Percentiles rank a stretch among this genome's conserved stretches.
These are phyloP conservation scores for Hypoxylon intermedium DNA, from an alignment of 495 filamentous ascomycete genomes.

Conservation along the genomic window DNA sequence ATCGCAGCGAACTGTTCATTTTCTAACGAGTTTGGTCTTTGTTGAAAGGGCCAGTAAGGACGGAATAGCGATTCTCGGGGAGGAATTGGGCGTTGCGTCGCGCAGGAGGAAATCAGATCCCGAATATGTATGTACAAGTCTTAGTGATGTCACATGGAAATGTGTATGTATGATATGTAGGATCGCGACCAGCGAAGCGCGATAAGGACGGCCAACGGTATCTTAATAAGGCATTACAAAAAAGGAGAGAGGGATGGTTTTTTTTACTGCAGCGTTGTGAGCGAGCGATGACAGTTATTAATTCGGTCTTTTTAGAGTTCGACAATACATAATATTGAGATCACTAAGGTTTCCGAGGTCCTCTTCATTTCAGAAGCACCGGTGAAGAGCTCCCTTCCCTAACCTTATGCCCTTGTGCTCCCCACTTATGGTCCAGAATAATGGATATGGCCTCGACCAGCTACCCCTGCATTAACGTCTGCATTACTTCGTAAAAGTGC, in stretches of 20 bases:
- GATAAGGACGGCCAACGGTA: constrained; percentile 8
- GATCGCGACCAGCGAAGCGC: constrained; percentile 12
- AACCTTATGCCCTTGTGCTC: neutral
- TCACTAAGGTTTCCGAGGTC: constrained; percentile 21
- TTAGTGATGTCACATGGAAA: constrained; percentile 42
- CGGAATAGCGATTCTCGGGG: neutral
- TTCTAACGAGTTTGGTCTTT: constrained; percentile 17
- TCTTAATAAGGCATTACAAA: constrained; percentile 2
- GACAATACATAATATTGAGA: constrained; percentile 26
- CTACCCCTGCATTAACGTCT: constrained; percentile 19
- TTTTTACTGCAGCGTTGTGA: neutral
- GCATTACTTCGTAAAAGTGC: constrained; percentile 19
- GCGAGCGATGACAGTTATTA: constrained; percentile 1
- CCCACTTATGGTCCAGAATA: constrained; percentile 8
- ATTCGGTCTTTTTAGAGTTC: constrained; percentile 12
- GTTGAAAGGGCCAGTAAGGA: constrained; percentile 8
- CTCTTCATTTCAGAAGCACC: constrained; percentile 24
- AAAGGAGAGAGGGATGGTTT: constrained; percentile 1
- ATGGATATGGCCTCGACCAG: constrained; percentile 13
- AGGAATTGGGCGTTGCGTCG: neutral
- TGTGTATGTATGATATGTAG: constrained; percentile 10
- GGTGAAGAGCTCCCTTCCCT: constrained; percentile 13
- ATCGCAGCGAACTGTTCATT: constrained; percentile 33
- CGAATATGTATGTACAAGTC: constrained; percentile 12
- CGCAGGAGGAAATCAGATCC: constrained; percentile 17